These are phyloP conservation scores for Salix udensis DNA, from an alignment of 345 rosid genomes.

Conservation along the genomic window DNA sequence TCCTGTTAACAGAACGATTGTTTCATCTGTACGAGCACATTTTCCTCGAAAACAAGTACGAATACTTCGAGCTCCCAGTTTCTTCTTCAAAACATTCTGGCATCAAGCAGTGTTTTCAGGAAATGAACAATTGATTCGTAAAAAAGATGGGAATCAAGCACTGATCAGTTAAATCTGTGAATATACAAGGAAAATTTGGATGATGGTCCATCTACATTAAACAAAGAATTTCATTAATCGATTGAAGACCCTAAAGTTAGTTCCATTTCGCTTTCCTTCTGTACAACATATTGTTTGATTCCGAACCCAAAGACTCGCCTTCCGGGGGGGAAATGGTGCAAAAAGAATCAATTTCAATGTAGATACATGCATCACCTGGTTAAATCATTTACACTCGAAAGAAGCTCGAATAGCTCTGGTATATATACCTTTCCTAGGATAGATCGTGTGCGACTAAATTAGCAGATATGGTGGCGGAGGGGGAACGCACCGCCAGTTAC, in stretches of 20 bases:
- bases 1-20: not conserved
- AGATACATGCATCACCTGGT: slow-evolving; percentile 4
- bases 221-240: not conserved
- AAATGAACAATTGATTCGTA: not conserved
- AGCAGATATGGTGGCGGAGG: slow-evolving; percentile 15
- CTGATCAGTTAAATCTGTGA: not conserved
- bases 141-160: not conserved
- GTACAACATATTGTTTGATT: slow-evolving; percentile 13
- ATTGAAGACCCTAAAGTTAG: not conserved
- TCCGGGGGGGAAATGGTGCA: slow-evolving; percentile 10
- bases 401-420: slow-evolving; percentile 12
- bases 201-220: not conserved
- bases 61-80: not conserved
- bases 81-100: not conserved
- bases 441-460: slow-evolving; percentile 12
- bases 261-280: slow-evolving; percentile 4
- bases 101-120: not conserved
- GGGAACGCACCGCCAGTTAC: not conserved
- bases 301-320: not conserved
- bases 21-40: not conserved
- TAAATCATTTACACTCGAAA: slow-evolving; percentile 34
- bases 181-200: not conserved
- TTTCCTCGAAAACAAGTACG: not conserved
- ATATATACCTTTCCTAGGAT: slow-evolving; percentile 16
- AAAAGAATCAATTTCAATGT: slow-evolving; percentile 24